Evolutionary conservation across 805 yeast genomes (phyloP), one percentile per base, ranked within the genome.

Genomic region (Candida parachauliodes): DNA sequence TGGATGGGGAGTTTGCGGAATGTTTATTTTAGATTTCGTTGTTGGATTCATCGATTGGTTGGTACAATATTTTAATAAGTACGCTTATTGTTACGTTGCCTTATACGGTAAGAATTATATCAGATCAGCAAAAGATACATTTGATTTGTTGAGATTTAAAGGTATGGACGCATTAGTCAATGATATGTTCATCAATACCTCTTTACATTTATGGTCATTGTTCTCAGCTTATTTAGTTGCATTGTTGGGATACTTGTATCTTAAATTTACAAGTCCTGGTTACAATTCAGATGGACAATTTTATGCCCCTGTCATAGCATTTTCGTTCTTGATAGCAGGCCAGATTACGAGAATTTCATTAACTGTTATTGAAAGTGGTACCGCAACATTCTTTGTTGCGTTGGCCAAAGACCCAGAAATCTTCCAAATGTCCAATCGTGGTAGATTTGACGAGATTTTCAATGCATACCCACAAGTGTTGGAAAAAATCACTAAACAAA

Each of bases 21-120:
- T 72, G 39, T 57, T 80, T 28, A 58, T 79, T 28, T 52, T 83
- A 25, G 81, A 82, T 40, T 70, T 81, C 52, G 51, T 84, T 19
- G 58, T 87, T 29, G 74, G 81, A 4, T 60, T 84, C 14, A 50
- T 89, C 18, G 86, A 86, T 47, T 86, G 96, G 93, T 44, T 83
- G 34, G 83, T 85, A 16, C 72, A 80, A 42, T 88, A 86, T 70
- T 88, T 89, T 68, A 88, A 89, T 62, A 91, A 84, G 55, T 89
- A 87, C 55, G 95, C 96, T 5, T 86, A 84, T 57, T 81, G 93
- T 20, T 87, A 81, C 52, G 70, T 89, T 50, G 95, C 96, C 0
- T 70, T 89, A 17, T 91, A 88, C 60, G 97, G 97, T 32, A 80
- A 81, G 49, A 70, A 78, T 24, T 91, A 88, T 53, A 52, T 85